A percentile compares a stretch with the other conserved stretches of the same genome.
Conservation (phyloP, 257 asterid genomes). For the Leptodermis oblonga region DNA sequence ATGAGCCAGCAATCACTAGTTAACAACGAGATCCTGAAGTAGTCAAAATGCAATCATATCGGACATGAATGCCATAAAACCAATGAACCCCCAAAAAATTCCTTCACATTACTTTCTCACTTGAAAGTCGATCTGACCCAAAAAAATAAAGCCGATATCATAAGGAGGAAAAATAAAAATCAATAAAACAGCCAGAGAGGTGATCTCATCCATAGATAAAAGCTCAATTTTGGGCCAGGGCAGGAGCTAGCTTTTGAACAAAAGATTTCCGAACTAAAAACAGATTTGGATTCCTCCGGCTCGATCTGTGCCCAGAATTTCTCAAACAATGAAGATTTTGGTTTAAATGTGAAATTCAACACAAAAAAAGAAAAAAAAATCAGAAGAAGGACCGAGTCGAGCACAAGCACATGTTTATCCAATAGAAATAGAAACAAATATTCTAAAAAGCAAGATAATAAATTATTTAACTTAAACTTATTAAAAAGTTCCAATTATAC, state of each 20-base stretch:
- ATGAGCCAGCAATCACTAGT: background rate
- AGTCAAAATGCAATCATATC: background rate
- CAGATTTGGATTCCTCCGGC: background rate
- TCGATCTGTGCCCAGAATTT: slow-evolving; percentile 1
- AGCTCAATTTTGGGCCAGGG: background rate
- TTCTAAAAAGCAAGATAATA: background rate
- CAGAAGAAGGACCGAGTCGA: too few relatives aligned
- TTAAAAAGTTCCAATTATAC: background rate
- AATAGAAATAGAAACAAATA: background rate
- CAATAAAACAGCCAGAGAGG: background rate
- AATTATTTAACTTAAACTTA: background rate
- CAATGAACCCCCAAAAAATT: background rate
- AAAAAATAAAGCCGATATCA: background rate
- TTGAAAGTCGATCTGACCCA: background rate
- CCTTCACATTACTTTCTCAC: background rate
- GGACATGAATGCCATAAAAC: background rate
- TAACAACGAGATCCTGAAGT: background rate
- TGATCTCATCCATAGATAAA: background rate
- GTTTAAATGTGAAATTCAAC: background rate
- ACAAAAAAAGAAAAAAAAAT: background rate
- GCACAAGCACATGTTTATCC: background rate
- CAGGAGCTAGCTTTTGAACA: background rate
- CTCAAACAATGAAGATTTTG: background rate
- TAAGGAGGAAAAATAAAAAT: background rate
- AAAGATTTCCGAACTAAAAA: background rate